A percentile compares a stretch with the other conserved stretches of the same genome.
phyloP scores from a whole-genome alignment of 768 basidiomycete genomes.

The Amanita exitialis region DNA sequence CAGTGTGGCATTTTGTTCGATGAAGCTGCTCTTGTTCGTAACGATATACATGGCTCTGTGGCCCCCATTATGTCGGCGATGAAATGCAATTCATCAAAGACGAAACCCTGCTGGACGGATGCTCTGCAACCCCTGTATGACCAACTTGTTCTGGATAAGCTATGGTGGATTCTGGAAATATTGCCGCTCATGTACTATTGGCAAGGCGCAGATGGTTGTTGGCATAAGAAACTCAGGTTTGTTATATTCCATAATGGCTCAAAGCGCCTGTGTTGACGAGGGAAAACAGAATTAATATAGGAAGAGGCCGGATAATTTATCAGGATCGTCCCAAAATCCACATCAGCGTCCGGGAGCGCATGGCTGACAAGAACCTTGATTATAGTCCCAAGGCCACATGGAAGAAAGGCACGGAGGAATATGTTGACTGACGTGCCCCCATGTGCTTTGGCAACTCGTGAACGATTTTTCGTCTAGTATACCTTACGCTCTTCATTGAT shows the following conservation, averaged over 20 bases:
- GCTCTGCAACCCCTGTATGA: constrained; percentile 49
- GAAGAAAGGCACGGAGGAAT: constrained; percentile 34
- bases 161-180: constrained; percentile 73
- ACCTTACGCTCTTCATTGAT: too few relatives aligned
- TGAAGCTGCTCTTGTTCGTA: constrained; percentile 30
- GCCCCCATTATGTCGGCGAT: constrained; percentile 7
- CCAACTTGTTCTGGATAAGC: constrained; percentile 25
- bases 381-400: constrained; percentile 55
- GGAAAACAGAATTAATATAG: constrained; percentile 38
- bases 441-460: too few relatives aligned
- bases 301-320: constrained; percentile 43
- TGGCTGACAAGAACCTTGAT: constrained; percentile 31
- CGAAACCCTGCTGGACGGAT: constrained; percentile 22
- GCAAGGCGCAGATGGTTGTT: constrained; percentile 45
- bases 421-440: constrained; percentile 20
- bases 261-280: background rate
- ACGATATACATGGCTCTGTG: constrained; percentile 22
- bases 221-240: constrained; percentile 48
- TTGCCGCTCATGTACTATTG: constrained; percentile 42
- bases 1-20: constrained; percentile 56
- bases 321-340: constrained; percentile 48
- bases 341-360: constrained; percentile 49
- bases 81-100: constrained; percentile 7
- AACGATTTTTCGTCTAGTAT: too few relatives aligned
- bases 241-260: constrained; percentile 14